Evolutionary conservation across 2,329 filamentous ascomycete species (phyloP), one percentile per base, ranked within the genome.

Genomic region (Colletotrichum plurivorum): DNA sequence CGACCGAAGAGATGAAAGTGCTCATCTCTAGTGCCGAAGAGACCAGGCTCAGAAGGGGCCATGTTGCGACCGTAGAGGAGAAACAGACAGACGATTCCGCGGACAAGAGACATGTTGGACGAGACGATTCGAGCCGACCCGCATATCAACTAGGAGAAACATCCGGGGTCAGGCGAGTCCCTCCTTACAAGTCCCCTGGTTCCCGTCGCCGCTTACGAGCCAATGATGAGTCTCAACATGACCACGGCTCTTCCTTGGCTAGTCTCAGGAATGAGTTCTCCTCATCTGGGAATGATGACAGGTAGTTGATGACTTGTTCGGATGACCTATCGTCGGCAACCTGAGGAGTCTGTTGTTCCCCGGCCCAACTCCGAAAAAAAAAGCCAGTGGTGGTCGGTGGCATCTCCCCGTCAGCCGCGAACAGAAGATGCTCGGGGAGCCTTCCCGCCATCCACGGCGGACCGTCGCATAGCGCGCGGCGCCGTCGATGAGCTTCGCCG

Each of bases 1-100:
- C 64, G 16, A n/a, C 7, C 27, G 53, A 65, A 31, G 53, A 68
- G 27, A 65, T 48, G 27, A 16, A 41, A 13, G 46, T 2, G 22
- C 46, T 57, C 20, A 5, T 66, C 3, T 59, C 48, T 45, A 31
- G 25, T 12, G 25, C 49, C 15, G 36, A 55, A 16, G 18, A 25
- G 25, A 20, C 43, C 62, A 55, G 31, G 7, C n/a, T 48, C 1
- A 36, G 16, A 18, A 20, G 27, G 16, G 10, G 48, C 16, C 25
- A 22, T n/a, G 5, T 39, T 31, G 7, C 41, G 9, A 43, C 15
- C 15, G 9, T 10, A 45, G 39, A 66, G 31, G 27, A 68, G 20
- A 18, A 48, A 20, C 18, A 43, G 9, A 15, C 41, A 5, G 16
- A 36, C 5, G 13, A 43, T 7, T 10, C 18, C 58, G 7, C 25